Base-by-base conservation (phyloP, 345 rosid species). In the Fremontodendron californicum region DNA sequence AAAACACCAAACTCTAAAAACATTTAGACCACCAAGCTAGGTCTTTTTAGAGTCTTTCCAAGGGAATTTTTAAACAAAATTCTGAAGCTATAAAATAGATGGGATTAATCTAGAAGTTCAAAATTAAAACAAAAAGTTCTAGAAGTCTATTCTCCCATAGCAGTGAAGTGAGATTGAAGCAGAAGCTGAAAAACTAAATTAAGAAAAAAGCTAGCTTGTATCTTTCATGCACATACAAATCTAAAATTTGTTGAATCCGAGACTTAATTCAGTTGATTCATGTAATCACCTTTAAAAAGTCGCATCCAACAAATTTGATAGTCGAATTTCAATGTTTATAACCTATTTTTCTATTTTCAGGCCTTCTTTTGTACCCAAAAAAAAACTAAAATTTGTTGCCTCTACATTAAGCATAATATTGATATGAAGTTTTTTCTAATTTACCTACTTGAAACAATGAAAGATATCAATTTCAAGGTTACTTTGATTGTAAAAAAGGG, bases 401-500 rank as follows among this genome's bases (percentile, higher is more conserved):
- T 49, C 27, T 5, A 71, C 23, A 19, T 31, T 33, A 71, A 71
- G 75, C 75, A 49, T 51, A 5, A 16, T 2, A 23, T 23, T 68
- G 73, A 67, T 13, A 42, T 42, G 12, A 25, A 25, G 9, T 21
- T 43, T 43, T 23, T 43, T 29, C 73, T 45, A 25, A 49, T 71
- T 71, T 51, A 71, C 75, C 61, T 71, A 71, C 45, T 71, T 49
- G 45, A 49, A 74, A 48, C 45, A 75, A 74, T 77, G 77, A 80
- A 75, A 49, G 63, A 77, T 52, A 40, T 71, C 68, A 73, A 71
- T 25, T 68, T 75, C 48, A 80, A 25, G 33, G 13, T 58, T n/a
- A 58, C 64, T 60, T 60, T 60, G 64, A 60, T 60, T 60, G 64
- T 60, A 60, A 27, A 58, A 60, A 60, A 4, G 19, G 19, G 73